Evolutionary conservation across 108 stramenopile genomes (phyloP).

Genomic region (Nitzschia sp.): DNA sequence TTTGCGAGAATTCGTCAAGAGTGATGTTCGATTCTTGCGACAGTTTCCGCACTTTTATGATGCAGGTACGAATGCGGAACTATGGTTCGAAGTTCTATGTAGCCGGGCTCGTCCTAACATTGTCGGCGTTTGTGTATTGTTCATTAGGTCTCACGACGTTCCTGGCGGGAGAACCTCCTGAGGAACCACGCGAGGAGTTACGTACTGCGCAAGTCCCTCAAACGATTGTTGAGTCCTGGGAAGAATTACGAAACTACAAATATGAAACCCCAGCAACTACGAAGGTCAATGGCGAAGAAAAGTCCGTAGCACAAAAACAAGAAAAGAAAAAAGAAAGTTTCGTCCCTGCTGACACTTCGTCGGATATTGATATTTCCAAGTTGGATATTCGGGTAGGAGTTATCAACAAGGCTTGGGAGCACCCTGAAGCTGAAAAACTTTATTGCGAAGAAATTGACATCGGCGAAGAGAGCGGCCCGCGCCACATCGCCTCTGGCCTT

Average conservation of each 20-base stretch:
- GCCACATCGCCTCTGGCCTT: slow-evolving; percentile 89
- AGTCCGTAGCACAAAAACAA: slow-evolving; percentile 17
- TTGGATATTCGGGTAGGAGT: slow-evolving; percentile 83
- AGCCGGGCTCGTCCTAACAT: too few relatives aligned
- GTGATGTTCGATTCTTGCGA: slow-evolving; percentile 84
- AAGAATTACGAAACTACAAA: slow-evolving; percentile 21
- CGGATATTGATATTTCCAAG: slow-evolving; percentile 59
- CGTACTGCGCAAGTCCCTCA: slow-evolving; percentile 15
- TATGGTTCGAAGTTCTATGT: too few relatives aligned
- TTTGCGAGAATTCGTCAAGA: slow-evolving; percentile 92
- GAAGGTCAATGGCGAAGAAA: background rate
- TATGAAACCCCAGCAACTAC: slow-evolving; percentile 4
- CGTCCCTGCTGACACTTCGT: background rate
- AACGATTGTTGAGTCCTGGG: slow-evolving; percentile 10
- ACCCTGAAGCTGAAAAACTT: slow-evolving; percentile 88
- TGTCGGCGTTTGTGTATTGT: background rate
- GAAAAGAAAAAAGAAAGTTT: slow-evolving; percentile 24
- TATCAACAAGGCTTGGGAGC: slow-evolving; percentile 87
- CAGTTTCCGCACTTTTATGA: slow-evolving; percentile 76
- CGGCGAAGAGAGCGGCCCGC: slow-evolving; percentile 78
- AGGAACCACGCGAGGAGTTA: slow-evolving; percentile 5
- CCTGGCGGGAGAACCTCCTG: slow-evolving; percentile 23
- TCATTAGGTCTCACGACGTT: slow-evolving; percentile 18
- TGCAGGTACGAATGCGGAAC: slow-evolving; percentile 24
- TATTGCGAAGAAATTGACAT: slow-evolving; percentile 95